These are phyloP conservation scores for Aspergillus fructus DNA, from an alignment of 2,329 filamentous ascomycete species.

Conservation along the genomic window DNA sequence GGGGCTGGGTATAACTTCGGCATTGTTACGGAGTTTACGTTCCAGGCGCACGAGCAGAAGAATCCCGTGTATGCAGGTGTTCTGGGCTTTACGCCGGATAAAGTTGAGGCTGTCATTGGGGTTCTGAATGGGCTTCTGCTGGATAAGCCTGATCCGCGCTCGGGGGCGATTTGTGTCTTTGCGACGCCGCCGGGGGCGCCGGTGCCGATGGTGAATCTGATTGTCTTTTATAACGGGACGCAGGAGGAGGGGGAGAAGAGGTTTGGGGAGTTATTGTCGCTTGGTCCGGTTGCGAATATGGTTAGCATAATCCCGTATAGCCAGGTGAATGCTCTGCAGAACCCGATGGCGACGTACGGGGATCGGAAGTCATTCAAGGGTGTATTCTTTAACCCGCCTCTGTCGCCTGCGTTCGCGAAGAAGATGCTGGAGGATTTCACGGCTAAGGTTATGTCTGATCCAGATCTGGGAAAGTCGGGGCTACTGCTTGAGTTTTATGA, in stretches of 20 bases:
- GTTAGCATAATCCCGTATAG: conserved; percentile 44
- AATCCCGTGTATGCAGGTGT: conserved; percentile 36
- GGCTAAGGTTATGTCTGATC: conserved; percentile 25
- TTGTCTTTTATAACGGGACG: conserved; percentile 19
- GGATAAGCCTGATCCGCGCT: conserved; percentile 3
- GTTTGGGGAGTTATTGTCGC: conserved; percentile 39
- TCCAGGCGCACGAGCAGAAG: conserved; percentile 34
- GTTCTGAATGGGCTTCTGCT: conserved; percentile 6
- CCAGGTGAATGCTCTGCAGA: conserved; percentile 40
- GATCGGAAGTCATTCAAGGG: conserved; percentile 46
- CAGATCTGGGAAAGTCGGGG: conserved; percentile 28
- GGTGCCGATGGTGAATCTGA: conserved; percentile 10
- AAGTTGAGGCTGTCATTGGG: conserved; percentile 15
- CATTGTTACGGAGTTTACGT: conserved; percentile 43
- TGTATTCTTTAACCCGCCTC: conserved; percentile 45
- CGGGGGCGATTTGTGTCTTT: conserved; percentile 12
- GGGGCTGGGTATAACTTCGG: conserved; percentile 47
- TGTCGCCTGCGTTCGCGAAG: conserved; percentile 36
- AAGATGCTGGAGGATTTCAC: conserved; percentile 33
- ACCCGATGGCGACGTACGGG: conserved; percentile 39
- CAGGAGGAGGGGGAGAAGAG: conserved; percentile 34
- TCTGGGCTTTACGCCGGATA: conserved; percentile 24
- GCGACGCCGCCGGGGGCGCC: conserved; percentile 1
- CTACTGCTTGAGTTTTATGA: conserved; percentile 47
- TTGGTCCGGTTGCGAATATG: conserved; percentile 39